phyloP scores from a whole-genome alignment of 371 early-diverging fungal genomes.

The Vittaforma corneae region DNA sequence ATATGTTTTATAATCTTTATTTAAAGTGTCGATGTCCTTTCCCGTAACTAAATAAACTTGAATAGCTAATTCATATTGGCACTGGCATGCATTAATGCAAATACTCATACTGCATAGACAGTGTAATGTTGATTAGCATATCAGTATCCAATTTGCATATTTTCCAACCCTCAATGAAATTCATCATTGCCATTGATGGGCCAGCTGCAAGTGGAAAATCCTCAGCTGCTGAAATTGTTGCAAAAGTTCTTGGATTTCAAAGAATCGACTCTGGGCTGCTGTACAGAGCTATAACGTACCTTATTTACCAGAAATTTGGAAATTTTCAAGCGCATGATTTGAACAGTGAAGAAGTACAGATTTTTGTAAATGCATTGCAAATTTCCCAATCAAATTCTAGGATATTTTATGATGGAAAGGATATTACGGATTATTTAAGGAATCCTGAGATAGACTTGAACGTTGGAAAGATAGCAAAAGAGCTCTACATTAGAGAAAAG shows the following conservation, averaged over 20 bases:
- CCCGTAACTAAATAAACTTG: no score
- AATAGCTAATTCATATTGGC: no score
- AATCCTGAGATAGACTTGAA: constrained; percentile 62
- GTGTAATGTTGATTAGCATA: no score
- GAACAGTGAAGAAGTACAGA: constrained; percentile 2
- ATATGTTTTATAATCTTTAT: no score
- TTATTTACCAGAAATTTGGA: constrained; percentile 20
- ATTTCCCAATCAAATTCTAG: constrained; percentile 23
- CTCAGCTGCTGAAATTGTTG: constrained; percentile 66
- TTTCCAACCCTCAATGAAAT: constrained; percentile 30
- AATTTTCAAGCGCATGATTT: constrained; percentile 6
- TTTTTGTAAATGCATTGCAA: constrained; percentile 13
- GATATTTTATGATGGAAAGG: constrained; percentile 62
- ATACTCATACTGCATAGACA: no score
- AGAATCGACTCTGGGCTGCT: constrained; percentile 68
- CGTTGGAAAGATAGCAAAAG: constrained; percentile 65
- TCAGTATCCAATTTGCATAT: no score
- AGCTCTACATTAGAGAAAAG: constrained; percentile 62
- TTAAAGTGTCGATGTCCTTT: no score
- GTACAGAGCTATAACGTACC: constrained; percentile 59
- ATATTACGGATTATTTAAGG: constrained; percentile 65
- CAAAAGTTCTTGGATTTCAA: constrained; percentile 64
- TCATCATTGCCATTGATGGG: constrained; percentile 76
- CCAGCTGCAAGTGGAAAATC: constrained; percentile 82
- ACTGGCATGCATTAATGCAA: no score